Evolutionary conservation across 1,284 basidiomycete species (phyloP), one percentile per base, ranked within the genome.

Genomic region (Cerrena zonata): DNA sequence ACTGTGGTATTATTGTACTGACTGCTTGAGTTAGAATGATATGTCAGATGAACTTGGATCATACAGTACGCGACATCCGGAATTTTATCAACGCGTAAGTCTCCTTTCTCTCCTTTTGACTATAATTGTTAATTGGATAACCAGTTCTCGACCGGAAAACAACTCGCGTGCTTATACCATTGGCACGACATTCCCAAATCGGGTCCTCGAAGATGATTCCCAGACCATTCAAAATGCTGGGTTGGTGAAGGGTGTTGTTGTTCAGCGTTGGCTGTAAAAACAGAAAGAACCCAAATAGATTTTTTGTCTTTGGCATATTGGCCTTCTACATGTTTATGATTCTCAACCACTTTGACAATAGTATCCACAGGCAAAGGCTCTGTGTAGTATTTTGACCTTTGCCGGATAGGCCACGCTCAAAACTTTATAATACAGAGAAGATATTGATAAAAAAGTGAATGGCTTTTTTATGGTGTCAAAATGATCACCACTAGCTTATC

Each of bases 31-130:
- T 15, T 34, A 89, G 93, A 57, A 80, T 95, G 66, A 87, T 93
- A 2, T 86, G 80, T 43, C 75, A 89, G 48, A 90, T 98, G 86
- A 99, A 99, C 68, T 74, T 94, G 50, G 86, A 84, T 10, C 93
- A 98, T 64, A 98, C 91, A 0, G 82, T 99, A 5, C 78, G 78
- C 7, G 93, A 98, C 61, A 77, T 98, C 45, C 76, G 93, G 48
- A 81, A 77, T 58, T 92, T 92, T 65, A 92, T 98, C 72, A 86
- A 93, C 56, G 88, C 90, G 90, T 96, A 65, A 57, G 91, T 86
- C 5, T 38, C 13, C 3, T 11, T 1, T 26, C 38, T 43, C 38
- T 47, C 53, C 38, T 47, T 38, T 27, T n/a, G 42, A 50, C 47
- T 5, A 18, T 21, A 5, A 19, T 0, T 21, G n/a, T 48, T 25